Conservation (phyloP, 805 yeast species). For the Schwanniomyces polymorphus region DNA sequence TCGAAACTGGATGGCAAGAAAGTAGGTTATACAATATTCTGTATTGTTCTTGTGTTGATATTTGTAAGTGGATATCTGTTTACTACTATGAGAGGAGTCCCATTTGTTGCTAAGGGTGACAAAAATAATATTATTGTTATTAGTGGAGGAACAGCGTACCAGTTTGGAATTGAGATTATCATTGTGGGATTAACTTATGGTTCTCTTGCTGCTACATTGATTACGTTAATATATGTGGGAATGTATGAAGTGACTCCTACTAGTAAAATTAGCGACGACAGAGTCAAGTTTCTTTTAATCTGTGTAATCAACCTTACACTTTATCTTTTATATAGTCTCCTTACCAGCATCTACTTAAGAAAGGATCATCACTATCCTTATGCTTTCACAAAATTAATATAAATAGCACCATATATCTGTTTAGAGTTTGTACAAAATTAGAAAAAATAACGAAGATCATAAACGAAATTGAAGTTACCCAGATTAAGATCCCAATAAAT, state of each 20-base stretch:
- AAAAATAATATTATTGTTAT: conserved; percentile 53
- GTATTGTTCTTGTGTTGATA: conserved; percentile 41
- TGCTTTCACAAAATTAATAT: conserved; percentile 29
- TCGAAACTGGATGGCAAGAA: conserved; percentile 19
- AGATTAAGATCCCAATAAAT: no score
- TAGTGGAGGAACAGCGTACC: conserved; percentile 66
- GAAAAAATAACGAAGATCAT: no score
- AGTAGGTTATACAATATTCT: conserved; percentile 20
- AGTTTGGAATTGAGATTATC: conserved; percentile 68
- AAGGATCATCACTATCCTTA: conserved; percentile 55
- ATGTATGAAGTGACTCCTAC: conserved; percentile 20
- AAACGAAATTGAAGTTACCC: no score
- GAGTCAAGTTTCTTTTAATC: conserved; percentile 14
- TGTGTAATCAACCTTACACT: conserved; percentile 20
- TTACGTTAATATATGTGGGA: conserved; percentile 41
- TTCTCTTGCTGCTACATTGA: conserved; percentile 40
- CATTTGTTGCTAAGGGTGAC: conserved; percentile 57
- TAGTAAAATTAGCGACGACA: conserved; percentile 18
- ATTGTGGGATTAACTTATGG: conserved; percentile 53
- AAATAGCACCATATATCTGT: not conserved
- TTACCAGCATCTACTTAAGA: conserved; percentile 43
- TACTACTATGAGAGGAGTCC: conserved; percentile 58
- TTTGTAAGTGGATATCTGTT: conserved; percentile 67
- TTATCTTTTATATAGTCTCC: conserved; percentile 42
- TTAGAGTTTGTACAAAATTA: not conserved